These are phyloP conservation scores for Telopea speciosissima DNA, from an alignment of 177 flowering plant species.

Conservation along the genomic window DNA sequence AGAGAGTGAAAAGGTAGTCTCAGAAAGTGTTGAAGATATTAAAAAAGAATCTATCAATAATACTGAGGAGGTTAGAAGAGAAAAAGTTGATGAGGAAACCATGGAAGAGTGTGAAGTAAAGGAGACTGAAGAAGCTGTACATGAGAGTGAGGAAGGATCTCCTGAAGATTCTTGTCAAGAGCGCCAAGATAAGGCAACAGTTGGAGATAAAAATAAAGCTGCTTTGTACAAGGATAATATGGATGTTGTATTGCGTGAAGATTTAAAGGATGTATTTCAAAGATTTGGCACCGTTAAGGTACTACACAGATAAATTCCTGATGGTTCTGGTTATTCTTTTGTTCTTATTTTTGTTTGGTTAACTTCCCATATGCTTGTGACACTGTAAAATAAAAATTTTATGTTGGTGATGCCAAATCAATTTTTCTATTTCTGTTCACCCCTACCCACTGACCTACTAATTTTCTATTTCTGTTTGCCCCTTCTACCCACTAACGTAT, in stretches of 20 bases:
- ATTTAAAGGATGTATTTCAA: slow-evolving; percentile 59
- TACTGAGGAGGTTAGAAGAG: slow-evolving; percentile 19
- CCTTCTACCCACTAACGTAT: too few relatives aligned
- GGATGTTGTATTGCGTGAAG: slow-evolving; percentile 77
- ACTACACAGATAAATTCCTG: slow-evolving; percentile 10
- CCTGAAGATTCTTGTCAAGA: slow-evolving; percentile 26
- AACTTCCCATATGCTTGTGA: background rate
- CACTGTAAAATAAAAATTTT: background rate
- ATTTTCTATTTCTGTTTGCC: too few relatives aligned
- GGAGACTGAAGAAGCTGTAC: slow-evolving; percentile 9
- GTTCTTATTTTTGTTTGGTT: background rate
- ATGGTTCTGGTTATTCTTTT: background rate
- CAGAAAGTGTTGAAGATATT: slow-evolving; percentile 21
- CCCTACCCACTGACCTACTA: too few relatives aligned
- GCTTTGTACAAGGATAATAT: slow-evolving; percentile 34
- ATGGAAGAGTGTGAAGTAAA: slow-evolving; percentile 24
- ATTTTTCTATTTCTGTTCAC: too few relatives aligned
- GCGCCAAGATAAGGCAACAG: slow-evolving; percentile 23
- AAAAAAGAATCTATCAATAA: slow-evolving; percentile 21
- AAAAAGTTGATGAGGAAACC: slow-evolving; percentile 23
- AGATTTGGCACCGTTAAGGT: slow-evolving; percentile 87
- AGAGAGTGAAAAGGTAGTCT: slow-evolving; percentile 18
- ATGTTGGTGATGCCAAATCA: too few relatives aligned
- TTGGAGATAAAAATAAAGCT: slow-evolving; percentile 28
- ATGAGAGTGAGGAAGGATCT: slow-evolving; percentile 37